These are phyloP conservation scores for Monosporascus sp. DNA, from an alignment of 2,329 filamentous ascomycete species.

Conservation along the genomic window DNA sequence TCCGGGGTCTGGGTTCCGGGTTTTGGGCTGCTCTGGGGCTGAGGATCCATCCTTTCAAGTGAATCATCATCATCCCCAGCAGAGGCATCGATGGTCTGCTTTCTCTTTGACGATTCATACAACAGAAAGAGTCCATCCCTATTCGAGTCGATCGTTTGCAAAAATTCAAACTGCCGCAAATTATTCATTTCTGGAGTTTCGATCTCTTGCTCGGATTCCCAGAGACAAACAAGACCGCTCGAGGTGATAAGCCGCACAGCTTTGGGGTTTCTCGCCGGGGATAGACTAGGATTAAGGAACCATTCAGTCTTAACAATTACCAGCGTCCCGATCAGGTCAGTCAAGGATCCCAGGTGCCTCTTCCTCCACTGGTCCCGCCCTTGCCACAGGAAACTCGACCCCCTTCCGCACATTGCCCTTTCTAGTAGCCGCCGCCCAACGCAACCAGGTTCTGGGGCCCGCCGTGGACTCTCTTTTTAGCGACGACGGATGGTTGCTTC, in stretches of 20 bases:
- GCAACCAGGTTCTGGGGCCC: conserved; percentile 20
- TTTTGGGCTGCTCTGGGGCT: neutral
- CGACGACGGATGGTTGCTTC: conserved; percentile 13
- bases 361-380: neutral
- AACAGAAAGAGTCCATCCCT: neutral
- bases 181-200: neutral
- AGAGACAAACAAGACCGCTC: conserved; percentile 11
- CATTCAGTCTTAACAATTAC: neutral
- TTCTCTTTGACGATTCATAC: neutral
- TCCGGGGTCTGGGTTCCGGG: neutral
- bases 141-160: neutral
- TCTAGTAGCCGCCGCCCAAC: conserved; percentile 8
- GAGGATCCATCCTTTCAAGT: neutral
- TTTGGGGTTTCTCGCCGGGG: neutral
- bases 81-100: neutral
- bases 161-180: no score
- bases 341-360: neutral
- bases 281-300: neutral
- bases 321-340: neutral
- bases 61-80: neutral
- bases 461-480: conserved; percentile 10
- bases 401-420: neutral
- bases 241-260: conserved; percentile 4
- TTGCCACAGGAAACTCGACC: neutral
- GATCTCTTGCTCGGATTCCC: conserved; percentile 10